Evolutionary conservation across 1,139 yeast species (phyloP).

Genomic region (Magnusiomyces sp.): DNA sequence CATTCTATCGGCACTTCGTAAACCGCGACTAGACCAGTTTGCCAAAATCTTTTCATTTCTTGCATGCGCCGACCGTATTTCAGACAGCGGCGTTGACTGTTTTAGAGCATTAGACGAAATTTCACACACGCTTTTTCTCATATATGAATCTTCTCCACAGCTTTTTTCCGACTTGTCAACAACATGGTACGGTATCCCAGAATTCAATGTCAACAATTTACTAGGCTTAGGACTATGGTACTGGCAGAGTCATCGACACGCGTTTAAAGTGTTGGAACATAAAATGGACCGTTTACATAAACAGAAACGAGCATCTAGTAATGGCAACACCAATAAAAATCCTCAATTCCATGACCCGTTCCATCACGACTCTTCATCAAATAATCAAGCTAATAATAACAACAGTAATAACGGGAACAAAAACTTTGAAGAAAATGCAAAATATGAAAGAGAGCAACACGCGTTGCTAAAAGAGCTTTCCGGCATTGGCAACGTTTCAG

Average conservation of each 20-base stretch:
- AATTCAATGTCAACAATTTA: conserved; percentile 24
- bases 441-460: background rate
- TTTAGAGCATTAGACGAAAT: conserved; percentile 29
- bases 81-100: conserved; percentile 27
- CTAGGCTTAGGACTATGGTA: conserved; percentile 31
- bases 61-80: conserved; percentile 28
- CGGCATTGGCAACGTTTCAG: background rate
- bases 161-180: conserved; percentile 6
- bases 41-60: conserved; percentile 26
- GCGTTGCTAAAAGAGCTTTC: conserved; percentile 1
- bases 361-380: background rate
- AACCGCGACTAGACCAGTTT: conserved; percentile 28
- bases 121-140: conserved; percentile 24
- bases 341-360: conserved; percentile 4
- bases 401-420: background rate
- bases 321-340: background rate
- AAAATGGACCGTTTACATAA: background rate
- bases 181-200: conserved; percentile 25
- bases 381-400: background rate
- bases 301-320: background rate
- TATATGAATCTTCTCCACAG: conserved; percentile 14
- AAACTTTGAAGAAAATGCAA: no score
- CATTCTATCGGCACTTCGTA: conserved; percentile 23
- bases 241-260: conserved; percentile 18
- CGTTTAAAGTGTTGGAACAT: background rate